Evolutionary conservation across 441 rosid genomes (phyloP), one percentile per base, ranked within the genome.

Genomic region (Aquilaria agallochum): DNA sequence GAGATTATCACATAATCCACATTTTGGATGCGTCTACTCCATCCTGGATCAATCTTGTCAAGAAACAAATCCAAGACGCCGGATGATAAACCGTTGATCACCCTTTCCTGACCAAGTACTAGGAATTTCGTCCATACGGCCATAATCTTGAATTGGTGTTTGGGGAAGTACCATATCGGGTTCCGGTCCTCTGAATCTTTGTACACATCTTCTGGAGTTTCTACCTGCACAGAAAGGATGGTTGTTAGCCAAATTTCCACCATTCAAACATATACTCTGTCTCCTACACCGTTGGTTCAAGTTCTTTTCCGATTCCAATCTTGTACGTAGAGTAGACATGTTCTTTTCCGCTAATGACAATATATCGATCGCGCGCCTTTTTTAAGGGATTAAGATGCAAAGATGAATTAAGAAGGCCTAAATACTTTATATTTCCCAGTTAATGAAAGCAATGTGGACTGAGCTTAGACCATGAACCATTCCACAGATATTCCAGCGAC

Each of bases 111-210:
- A 50, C 77, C 90, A 2, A 5, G 59, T 3, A 85, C 86, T 2
- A 87, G 79, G 74, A 82, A 90, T 69, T 77, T 76, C 1, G 84
- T 70, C 96, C 92, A 82, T 0, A 82, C 60, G 27, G 74, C 76
- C 47, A 79, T 83, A 3, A 90, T 79, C 56, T 85, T 83, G 79
- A 87, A 83, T 6, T 82, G 74, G n/a, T 90, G 81, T 0, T 50
- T 34, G 1, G 80, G 78, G 44, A 85, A 90, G 46, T 75, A 67
- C 95, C 92, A 90, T 60, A 81, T 73, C 71, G 76, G 63, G 71
- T 83, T 78, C 68, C 85, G 72, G 20, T 87, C 87, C 4, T 77
- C 82, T 2, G 53, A 61, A 57, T 87, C 95, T 56, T 69, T 72
- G 64, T 80, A 80, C 9, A 69, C 55, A 14, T 77, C 74, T 6